A percentile compares a stretch with the other conserved stretches of the same genome.
Conservation (phyloP, 495 filamentous ascomycete genomes). For the Hamigera avellanea region DNA sequence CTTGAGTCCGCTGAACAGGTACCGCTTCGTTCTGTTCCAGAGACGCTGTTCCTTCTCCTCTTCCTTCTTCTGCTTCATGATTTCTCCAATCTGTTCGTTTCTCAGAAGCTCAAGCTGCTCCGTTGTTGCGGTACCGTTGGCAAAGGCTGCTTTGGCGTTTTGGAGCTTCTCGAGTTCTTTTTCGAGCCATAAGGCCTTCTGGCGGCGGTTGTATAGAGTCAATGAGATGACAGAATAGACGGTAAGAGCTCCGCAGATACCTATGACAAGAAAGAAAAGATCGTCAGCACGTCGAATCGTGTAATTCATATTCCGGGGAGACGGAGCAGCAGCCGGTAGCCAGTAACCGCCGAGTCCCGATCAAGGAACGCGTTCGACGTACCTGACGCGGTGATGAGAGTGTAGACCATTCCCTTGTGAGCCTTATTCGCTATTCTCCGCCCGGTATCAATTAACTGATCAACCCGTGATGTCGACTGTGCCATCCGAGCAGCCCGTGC, state of each 20-base stretch:
- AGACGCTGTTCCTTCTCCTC: conserved; percentile 32
- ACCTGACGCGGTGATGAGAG: conserved; percentile 74
- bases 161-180: conserved; percentile 49
- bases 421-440: conserved; percentile 70
- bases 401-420: conserved; percentile 64
- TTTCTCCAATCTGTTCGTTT: conserved; percentile 45
- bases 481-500: conserved; percentile 58
- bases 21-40: conserved; percentile 32
- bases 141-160: conserved; percentile 47
- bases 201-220: conserved; percentile 71
- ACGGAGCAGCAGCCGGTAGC: too few species aligned
- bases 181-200: conserved; percentile 53
- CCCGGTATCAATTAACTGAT: conserved; percentile 55
- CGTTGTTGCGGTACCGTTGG: conserved; percentile 47
- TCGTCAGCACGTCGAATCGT: not conserved
- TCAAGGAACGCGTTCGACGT: conserved; percentile 17
- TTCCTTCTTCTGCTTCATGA: conserved; percentile 30
- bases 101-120: conserved; percentile 41
- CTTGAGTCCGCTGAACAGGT: conserved; percentile 36
- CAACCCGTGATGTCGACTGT: conserved; percentile 49
- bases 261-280: conserved; percentile 24
- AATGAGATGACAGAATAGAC: conserved; percentile 77
- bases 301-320: too few species aligned
- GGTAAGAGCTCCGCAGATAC: conserved; percentile 59
- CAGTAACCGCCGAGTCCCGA: too few species aligned